phyloP scores from a whole-genome alignment of 2,329 filamentous ascomycete species.

The Orbilia javanica region DNA sequence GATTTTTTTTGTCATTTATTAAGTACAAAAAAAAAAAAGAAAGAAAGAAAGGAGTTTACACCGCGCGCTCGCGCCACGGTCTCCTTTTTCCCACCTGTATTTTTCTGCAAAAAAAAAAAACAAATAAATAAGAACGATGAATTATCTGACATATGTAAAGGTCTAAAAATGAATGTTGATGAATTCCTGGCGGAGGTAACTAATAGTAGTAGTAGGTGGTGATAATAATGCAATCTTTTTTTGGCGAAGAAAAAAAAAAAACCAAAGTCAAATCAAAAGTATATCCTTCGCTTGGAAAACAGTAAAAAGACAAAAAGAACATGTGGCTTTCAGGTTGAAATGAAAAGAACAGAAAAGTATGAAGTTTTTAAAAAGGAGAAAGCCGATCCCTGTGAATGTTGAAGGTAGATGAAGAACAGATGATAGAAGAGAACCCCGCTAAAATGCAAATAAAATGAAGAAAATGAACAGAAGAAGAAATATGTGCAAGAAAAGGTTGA shows the following conservation, averaged over 20 bases:
- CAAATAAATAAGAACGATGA: neutral
- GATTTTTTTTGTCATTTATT: neutral
- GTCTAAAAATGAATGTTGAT: constrained; percentile 55
- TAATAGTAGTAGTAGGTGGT: neutral
- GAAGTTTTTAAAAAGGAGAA: constrained; percentile 12
- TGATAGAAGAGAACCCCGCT: constrained; percentile 40
- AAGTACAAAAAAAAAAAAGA: neutral
- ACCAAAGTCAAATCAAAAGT: neutral
- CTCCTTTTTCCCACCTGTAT: neutral
- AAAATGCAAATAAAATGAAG: constrained; percentile 36
- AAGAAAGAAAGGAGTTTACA: no score
- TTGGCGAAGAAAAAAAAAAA: neutral
- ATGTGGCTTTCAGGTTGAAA: neutral
- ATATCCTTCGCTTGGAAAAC: neutral
- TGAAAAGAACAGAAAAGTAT: no score
- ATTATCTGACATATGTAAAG: constrained; percentile 24
- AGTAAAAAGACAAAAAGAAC: neutral
- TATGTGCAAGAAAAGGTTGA: constrained; percentile 2
- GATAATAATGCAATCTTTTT: constrained; percentile 14
- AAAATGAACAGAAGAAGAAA: no score
- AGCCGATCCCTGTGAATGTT: constrained; percentile 3
- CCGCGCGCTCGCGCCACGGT: constrained; percentile 41
- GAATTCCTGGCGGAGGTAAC: neutral
- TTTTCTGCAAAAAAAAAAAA: no score
- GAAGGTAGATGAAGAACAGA: constrained; percentile 8